Base-by-base conservation (phyloP, 2,329 filamentous ascomycete species). In the Aspergillus pseudoviridinutans region DNA sequence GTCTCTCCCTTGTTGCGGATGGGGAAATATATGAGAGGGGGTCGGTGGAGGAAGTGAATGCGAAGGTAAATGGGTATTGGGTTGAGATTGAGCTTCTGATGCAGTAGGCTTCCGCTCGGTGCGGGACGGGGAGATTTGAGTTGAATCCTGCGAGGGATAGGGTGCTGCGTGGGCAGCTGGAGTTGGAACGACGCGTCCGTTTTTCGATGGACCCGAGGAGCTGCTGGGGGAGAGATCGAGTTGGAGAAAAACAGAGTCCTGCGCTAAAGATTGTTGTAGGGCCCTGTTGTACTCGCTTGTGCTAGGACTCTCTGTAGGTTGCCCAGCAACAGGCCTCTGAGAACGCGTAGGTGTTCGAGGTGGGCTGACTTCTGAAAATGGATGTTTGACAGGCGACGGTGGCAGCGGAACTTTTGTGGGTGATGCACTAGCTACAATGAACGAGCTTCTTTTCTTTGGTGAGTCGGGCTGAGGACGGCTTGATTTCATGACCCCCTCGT, bases 321-420 rank as follows among this genome's bases (percentile, higher is more conserved):
- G 61, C 28, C 52, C 68, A 49, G 68, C 60, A 14, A 66, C 67
- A 24, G 75, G 72, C 53, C 80, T 79, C 20, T 78, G 74, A 3
- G 77, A 70, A 5, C 80, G 77, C 8, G 76, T 68, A 5, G 79
- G 78, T 17, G 81, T 79, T 64, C 79, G 76, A 46, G 82, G 75
- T 22, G 44, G 44, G 55, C 78, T 78, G 14, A 61, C 55, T 24
- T 84, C 82, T 8, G 82, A 83, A 57, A 81, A 77, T 8, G 74
- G 73, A 14, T 68, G 67, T 68, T 85, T 85, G 35, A 79, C 76
- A 3, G 85, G 84, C 1, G 85, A 87, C 17, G 79, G 75, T 22
- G 86, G 85, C 27, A 88, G 76, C 17, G 87, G 81, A 10, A 85
- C 78, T 64, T 84, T 88, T 2, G 82, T 74, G 7, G 87, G 85